A percentile compares a stretch with the other conserved stretches of the same genome.
These are phyloP conservation scores for Atkinsonella hypoxylon DNA, from an alignment of 2,329 filamentous ascomycete species.

Conservation along the genomic window DNA sequence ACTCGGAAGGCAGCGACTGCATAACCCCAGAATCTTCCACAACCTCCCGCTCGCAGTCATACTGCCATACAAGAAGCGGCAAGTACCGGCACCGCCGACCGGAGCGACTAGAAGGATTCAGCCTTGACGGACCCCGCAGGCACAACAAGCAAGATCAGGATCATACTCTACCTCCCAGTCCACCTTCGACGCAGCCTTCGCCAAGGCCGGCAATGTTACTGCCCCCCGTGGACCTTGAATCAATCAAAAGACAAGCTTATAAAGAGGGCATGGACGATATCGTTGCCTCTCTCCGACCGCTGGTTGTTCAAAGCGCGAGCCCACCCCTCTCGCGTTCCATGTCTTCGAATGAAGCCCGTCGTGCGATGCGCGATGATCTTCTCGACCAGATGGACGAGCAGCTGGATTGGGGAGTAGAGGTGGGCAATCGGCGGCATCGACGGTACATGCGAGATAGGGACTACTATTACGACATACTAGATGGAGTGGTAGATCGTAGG, in stretches of 20 bases:
- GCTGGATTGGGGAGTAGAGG: neutral
- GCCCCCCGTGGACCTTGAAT: neutral
- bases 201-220: neutral
- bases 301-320: neutral
- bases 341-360: neutral
- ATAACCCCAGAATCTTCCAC: slow-evolving; percentile 12
- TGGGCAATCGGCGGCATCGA: neutral
- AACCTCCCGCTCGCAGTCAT: slow-evolving; percentile 6
- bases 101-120: slow-evolving; percentile 9
- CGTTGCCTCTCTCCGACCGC: neutral
- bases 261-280: neutral
- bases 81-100: slow-evolving; percentile 7
- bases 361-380: neutral
- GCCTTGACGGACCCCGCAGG: neutral
- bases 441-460: neutral
- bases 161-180: neutral
- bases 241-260: neutral
- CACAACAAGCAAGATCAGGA: neutral
- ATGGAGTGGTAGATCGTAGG: neutral
- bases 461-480: neutral
- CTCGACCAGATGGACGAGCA: neutral
- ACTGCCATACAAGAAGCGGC: slow-evolving; percentile 6
- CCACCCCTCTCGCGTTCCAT: neutral
- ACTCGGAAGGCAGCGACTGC: slow-evolving; percentile 7
- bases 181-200: neutral